Conservation (phyloP, 2,329 filamentous ascomycete species). For the Ophiosphaerella herpotricha region DNA sequence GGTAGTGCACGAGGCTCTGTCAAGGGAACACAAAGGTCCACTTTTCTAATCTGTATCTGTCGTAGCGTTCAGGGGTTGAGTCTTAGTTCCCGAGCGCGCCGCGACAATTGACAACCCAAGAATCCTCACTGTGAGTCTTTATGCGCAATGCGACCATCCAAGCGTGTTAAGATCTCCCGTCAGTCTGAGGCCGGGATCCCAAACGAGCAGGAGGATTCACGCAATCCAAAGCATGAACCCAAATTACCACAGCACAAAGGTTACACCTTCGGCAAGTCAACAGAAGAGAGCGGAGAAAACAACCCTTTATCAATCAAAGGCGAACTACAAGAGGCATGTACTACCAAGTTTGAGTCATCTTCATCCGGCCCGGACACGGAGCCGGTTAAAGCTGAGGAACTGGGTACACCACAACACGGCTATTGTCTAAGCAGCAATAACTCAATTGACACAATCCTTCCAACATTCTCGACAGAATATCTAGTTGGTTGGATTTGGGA, state of each 20-base stretch:
- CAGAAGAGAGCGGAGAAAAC: not conserved
- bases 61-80: not conserved
- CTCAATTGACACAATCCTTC: not conserved
- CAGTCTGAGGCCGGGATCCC: not conserved
- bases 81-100: not conserved
- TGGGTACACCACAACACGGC: not conserved
- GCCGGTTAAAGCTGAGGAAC: not conserved
- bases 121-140: not conserved
- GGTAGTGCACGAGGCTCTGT: too few relatives aligned
- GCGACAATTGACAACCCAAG: not conserved
- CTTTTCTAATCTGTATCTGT: not conserved
- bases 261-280: not conserved
- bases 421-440: not conserved
- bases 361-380: not conserved
- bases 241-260: too few relatives aligned
- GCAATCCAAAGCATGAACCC: not conserved
- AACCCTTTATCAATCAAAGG: not conserved
- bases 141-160: not conserved
- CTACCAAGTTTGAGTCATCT: not conserved
- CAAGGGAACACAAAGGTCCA: too few relatives aligned
- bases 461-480: not conserved
- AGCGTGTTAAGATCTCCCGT: not conserved
- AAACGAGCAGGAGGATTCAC: not conserved
- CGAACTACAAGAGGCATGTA: not conserved
- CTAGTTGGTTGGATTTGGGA: not conserved